These are phyloP conservation scores for Trametes sp. DNA, from an alignment of 1,284 basidiomycete genomes.

Conservation along the genomic window DNA sequence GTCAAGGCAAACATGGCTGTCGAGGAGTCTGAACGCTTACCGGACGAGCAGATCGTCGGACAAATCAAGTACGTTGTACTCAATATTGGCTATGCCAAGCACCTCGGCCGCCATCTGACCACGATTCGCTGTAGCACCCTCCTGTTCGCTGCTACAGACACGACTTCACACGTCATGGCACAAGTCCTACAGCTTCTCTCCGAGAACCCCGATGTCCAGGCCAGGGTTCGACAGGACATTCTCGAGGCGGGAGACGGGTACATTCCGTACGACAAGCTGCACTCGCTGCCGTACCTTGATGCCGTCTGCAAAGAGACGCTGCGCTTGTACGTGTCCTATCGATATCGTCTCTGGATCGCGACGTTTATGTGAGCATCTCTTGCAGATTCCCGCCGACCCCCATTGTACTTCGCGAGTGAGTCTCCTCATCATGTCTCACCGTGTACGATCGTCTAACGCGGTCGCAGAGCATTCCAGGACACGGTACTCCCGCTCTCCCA, in stretches of 20 bases:
- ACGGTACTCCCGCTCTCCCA: slow-evolving; percentile 35
- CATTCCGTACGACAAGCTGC: slow-evolving; percentile 41
- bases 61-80: slow-evolving; percentile 29
- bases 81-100: neutral
- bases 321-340: slow-evolving; percentile 30
- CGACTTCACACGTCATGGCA: slow-evolving; percentile 39
- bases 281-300: slow-evolving; percentile 43
- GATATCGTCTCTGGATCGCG: too few relatives aligned
- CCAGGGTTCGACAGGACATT: slow-evolving; percentile 40
- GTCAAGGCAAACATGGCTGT: slow-evolving; percentile 30
- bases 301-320: slow-evolving; percentile 45
- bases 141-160: slow-evolving; percentile 42
- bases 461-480: slow-evolving; percentile 35
- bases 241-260: slow-evolving; percentile 33
- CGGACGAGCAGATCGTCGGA: slow-evolving; percentile 31
- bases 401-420: slow-evolving; percentile 21
- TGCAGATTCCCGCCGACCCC: slow-evolving; percentile 23
- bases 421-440: neutral
- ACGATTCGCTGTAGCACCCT: slow-evolving; percentile 28
- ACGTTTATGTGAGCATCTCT: neutral
- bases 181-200: slow-evolving; percentile 42
- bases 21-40: slow-evolving; percentile 18
- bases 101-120: neutral
- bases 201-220: slow-evolving; percentile 28
- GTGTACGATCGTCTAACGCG: neutral